Conservation (phyloP, 2,329 filamentous ascomycete genomes). For the Colletotrichum shisoi region DNA sequence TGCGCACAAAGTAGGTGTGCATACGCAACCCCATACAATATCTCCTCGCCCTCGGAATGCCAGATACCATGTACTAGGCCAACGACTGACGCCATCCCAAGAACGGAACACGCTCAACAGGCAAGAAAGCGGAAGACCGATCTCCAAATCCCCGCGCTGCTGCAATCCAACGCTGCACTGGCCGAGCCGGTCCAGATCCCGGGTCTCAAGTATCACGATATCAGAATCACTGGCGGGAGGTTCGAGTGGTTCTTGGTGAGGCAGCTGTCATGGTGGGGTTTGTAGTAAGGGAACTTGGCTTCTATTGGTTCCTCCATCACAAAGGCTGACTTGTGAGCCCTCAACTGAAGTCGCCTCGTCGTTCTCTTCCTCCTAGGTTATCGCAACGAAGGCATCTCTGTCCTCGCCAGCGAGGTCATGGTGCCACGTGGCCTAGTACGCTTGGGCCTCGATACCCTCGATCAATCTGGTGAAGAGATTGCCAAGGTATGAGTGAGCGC, state of each 20-base stretch:
- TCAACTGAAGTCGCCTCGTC: slow-evolving; percentile 62
- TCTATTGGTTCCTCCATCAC: slow-evolving; percentile 4
- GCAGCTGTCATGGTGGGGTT: slow-evolving; percentile 72
- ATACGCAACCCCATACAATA: not conserved
- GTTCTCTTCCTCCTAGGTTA: slow-evolving; percentile 71
- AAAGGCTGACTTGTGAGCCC: slow-evolving; percentile 7
- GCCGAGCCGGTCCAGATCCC: slow-evolving; percentile 68
- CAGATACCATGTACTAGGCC: slow-evolving; percentile 19
- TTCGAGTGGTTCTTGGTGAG: slow-evolving; percentile 74
- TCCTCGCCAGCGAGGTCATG: slow-evolving; percentile 77
- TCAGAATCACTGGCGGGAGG: slow-evolving; percentile 76
- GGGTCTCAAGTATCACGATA: slow-evolving; percentile 68
- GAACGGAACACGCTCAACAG: slow-evolving; percentile 76
- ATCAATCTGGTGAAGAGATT: slow-evolving; percentile 71
- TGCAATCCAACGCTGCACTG: slow-evolving; percentile 60
- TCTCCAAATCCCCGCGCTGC: slow-evolving; percentile 53
- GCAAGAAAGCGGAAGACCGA: slow-evolving; percentile 66
- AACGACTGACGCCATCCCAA: slow-evolving; percentile 45
- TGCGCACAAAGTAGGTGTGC: slow-evolving; percentile 72
- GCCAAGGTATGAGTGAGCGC: slow-evolving; percentile 49
- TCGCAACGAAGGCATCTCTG: slow-evolving; percentile 71
- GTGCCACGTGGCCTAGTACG: slow-evolving; percentile 74
- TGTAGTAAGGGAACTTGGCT: slow-evolving; percentile 57
- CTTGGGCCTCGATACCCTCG: slow-evolving; percentile 73
- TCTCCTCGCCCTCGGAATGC: slow-evolving; percentile 2